phyloP scores from a whole-genome alignment of 129 eudicot species.

The Ambrosia trifida region DNA sequence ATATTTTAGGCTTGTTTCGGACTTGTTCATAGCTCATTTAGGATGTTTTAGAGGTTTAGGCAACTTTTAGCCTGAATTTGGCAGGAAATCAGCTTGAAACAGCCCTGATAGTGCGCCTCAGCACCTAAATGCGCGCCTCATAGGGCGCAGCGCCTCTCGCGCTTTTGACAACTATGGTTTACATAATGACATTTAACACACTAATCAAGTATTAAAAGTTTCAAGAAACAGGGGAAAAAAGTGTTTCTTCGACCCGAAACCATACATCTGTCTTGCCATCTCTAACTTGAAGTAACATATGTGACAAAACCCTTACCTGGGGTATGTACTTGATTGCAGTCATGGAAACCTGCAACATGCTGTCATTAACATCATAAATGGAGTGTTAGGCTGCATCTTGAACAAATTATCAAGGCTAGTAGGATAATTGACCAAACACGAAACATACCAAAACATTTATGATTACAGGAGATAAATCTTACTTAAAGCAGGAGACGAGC shows the following conservation, averaged over 20 bases:
- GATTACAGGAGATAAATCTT: conserved; percentile 19
- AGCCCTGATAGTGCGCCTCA: no score
- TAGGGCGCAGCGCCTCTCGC: no score
- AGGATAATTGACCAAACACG: background rate
- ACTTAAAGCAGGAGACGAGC: conserved; percentile 74
- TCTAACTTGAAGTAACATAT: background rate
- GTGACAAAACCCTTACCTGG: background rate
- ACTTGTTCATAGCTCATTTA: no score
- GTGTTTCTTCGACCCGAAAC: background rate
- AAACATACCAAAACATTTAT: background rate
- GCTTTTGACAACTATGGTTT: no score
- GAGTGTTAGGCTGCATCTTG: conserved; percentile 1
- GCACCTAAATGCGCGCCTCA: no score
- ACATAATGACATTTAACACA: no score
- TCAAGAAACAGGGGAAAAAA: background rate
- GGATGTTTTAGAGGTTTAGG: no score
- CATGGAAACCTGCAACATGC: conserved; percentile 7
- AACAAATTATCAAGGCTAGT: background rate
- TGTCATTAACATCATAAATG: background rate
- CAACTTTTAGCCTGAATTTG: no score
- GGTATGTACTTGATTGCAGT: background rate
- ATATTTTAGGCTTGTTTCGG: no score
- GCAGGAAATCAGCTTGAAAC: no score
- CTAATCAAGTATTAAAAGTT: no score
- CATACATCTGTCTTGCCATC: background rate